Evolutionary conservation across 768 basidiomycete genomes (phyloP), one percentile per base, ranked within the genome.

Genomic region (Cystobasidiopsis lactophilus): DNA sequence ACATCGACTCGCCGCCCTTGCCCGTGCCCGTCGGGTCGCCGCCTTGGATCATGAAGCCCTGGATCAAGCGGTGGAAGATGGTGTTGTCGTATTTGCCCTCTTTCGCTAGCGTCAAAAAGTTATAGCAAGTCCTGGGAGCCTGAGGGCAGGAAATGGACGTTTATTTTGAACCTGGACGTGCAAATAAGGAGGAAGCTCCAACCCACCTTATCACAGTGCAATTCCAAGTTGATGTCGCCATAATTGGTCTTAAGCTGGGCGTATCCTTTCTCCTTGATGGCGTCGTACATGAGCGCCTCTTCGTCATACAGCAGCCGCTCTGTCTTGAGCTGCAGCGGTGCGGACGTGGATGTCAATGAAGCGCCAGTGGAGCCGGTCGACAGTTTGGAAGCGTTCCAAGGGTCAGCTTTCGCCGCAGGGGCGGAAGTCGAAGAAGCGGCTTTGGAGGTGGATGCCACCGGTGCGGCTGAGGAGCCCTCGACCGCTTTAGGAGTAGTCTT

Each of bases 101-200:
- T 56, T 78, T 76, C 0, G 93, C 89, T 7, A 98, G 75, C 79
- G 84, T 84, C 27, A 98, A 69, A 67, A 95, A 98, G 65, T 98
- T 98, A 66, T 98, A 98, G 60, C 89, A 95, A 1, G 93, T 95
- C 68, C 93, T 89, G 0, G 93, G 93, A 10, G 91, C 93, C 84
- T 88, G 52, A 9, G 38, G 21, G 35, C 33, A 37, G 27, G 7
- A 23, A 24, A 40, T 26, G 47, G 40, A 37, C 7, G 37, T 54
- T 27, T 33, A 23, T 18, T 21, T 0, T 31, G 31, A 21, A 30
- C 19, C 51, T 37, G 16, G 33, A 19, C n/a, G 19, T 21, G 39
- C 52, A 45, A 46, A 26, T 16, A 19, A 33, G 5, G n/a, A 35
- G 26, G n/a, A 16, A 21, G 24, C 52, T 46, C 2, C 19, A 14